Conservation (phyloP, 495 filamentous ascomycete species). For the Talaromyces liani region DNA sequence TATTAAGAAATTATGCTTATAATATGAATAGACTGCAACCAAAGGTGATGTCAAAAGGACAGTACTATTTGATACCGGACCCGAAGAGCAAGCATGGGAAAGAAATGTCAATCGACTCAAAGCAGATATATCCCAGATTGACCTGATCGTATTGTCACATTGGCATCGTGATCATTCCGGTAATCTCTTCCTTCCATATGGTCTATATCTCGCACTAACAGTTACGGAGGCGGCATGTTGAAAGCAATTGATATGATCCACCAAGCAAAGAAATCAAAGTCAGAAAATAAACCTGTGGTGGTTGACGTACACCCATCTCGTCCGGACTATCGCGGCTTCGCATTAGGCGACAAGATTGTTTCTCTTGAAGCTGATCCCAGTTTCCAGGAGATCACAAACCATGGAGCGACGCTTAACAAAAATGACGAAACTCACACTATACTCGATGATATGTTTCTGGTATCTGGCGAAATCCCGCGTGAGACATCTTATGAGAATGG, state of each 20-base stretch:
- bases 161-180: constrained; percentile 59
- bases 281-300: constrained; percentile 19
- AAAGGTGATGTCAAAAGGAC: constrained; percentile 42
- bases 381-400: constrained; percentile 42
- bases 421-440: constrained; percentile 39
- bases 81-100: constrained; percentile 50
- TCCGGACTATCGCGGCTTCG: constrained; percentile 47
- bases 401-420: constrained; percentile 41
- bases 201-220: background rate
- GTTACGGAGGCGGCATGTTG: constrained; percentile 37
- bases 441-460: constrained; percentile 47
- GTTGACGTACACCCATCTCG: constrained; percentile 51
- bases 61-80: constrained; percentile 55
- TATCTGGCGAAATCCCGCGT: constrained; percentile 52
- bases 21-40: constrained; percentile 38
- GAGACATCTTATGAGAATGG: constrained; percentile 48
- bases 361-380: constrained; percentile 52
- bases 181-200: constrained; percentile 5
- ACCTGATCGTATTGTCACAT: constrained; percentile 67
- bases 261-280: constrained; percentile 30
- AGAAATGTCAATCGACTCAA: constrained; percentile 44
- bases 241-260: constrained; percentile 41
- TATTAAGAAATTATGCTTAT: background rate
- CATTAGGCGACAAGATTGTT: constrained; percentile 32
- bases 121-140: constrained; percentile 54